Evolutionary conservation across 768 basidiomycete species (phyloP), one percentile per base, ranked within the genome.

Genomic region (Rhizopogon salebrosus): DNA sequence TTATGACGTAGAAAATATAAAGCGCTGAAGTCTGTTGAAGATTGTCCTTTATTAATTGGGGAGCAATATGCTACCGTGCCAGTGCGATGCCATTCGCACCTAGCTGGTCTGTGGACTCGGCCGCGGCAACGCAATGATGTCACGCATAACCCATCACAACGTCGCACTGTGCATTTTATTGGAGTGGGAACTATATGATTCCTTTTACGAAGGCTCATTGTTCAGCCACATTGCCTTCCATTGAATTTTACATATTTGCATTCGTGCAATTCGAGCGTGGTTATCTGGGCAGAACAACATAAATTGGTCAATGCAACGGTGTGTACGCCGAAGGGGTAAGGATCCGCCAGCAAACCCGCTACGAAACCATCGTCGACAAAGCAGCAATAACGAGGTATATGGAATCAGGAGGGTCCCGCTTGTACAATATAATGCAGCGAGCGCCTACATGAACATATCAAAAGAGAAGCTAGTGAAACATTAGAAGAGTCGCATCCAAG

Each of bases 281-380:
- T 7, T 0, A n/a, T 37, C 0, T 37, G 6, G 2, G n/a, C 7
- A n/a, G 36, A n/a, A n/a, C 7, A 37, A 18, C 36, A 37, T 37
- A 6, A 1, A 8, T 18, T 37, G 36, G n/a, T 13, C 7, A 8
- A 37, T 36, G 41, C 22, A 52, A 14, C 18, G 9, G 31, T 36
- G 22, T 41, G 6, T 36, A 54, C 34, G 22, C 41, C 27, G 42
- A 36, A 41, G 37, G 53, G 41, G 41, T 42, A 7, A 53, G 6
- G 36, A 41, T 52, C 41, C 18, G 50, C 54, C 37, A 61, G 59
- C 50, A 55, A 52, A n/a, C 52, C 50, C 22, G 22, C 35, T 40
- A 49, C 41, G 29, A 38, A 36, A 48, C 46, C 41, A 49, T 46
- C 37, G 50, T 37, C 43, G 39, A 49, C 20, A 48, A 31, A 29